Percentiles rank a stretch among this genome's conserved stretches.
phyloP scores from a whole-genome alignment of 192 early-diverging fungal species.

The Podila verticillata region DNA sequence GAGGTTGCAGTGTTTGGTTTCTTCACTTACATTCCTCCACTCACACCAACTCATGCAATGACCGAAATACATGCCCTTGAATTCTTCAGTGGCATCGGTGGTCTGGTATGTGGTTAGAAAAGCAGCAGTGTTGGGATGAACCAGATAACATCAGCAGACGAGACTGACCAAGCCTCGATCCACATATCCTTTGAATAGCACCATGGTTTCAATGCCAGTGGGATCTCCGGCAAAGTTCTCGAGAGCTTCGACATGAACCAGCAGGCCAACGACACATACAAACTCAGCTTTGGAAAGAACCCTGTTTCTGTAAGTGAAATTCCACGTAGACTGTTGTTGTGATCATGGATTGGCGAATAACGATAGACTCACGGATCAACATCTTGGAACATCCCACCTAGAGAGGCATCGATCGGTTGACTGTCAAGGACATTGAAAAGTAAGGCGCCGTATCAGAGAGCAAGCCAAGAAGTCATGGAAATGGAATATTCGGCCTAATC shows the following conservation, averaged over 20 bases:
- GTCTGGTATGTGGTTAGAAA: constrained; percentile 52
- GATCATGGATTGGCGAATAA: constrained; percentile 46
- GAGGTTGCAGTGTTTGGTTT: background rate
- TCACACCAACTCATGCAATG: constrained; percentile 13
- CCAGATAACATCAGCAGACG: too few relatives aligned
- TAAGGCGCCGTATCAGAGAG: background rate
- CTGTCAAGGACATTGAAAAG: constrained; percentile 57
- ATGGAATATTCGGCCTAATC: too few relatives aligned
- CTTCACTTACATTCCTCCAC: background rate
- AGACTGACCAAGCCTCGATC: too few relatives aligned
- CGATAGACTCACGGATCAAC: background rate
- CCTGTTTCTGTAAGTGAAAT: constrained; percentile 43
- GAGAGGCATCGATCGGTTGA: constrained; percentile 63
- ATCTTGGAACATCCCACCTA: constrained; percentile 8
- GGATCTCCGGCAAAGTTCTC: constrained; percentile 65
- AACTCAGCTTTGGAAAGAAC: constrained; percentile 65
- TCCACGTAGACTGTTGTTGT: background rate
- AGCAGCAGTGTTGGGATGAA: background rate
- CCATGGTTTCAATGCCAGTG: constrained; percentile 77
- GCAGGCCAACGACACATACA: constrained; percentile 82
- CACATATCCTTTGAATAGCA: constrained; percentile 56
- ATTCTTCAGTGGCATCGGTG: constrained; percentile 79
- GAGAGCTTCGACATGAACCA: constrained; percentile 91
- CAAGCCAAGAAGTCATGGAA: too few relatives aligned
- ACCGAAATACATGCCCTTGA: constrained; percentile 62